A percentile compares a stretch with the other conserved stretches of the same genome.
phyloP scores from a whole-genome alignment of 768 basidiomycete genomes.

The Pseudohyphozyma bogoriensis region DNA sequence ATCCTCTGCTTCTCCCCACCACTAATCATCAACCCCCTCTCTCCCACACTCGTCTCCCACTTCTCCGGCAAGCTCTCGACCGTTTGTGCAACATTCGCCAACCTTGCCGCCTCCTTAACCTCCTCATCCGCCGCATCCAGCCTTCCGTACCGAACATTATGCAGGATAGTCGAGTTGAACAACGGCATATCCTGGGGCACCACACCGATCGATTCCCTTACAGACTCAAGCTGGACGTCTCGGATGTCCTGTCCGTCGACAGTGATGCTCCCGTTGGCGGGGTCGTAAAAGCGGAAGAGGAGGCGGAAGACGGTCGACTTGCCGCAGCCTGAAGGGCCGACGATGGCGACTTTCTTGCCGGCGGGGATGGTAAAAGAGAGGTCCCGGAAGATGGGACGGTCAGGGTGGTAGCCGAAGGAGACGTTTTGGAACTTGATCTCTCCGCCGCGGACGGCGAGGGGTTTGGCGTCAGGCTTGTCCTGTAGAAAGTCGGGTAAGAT shows the following conservation, averaged over 20 bases:
- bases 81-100: slow-evolving; percentile 78
- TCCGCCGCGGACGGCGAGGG: slow-evolving; percentile 58
- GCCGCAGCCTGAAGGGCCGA: slow-evolving; percentile 92
- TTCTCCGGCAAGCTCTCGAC: slow-evolving; percentile 71
- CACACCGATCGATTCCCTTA: slow-evolving; percentile 72
- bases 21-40: slow-evolving; percentile 93
- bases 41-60: slow-evolving; percentile 85
- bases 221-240: slow-evolving; percentile 56
- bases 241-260: slow-evolving; percentile 76
- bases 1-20: slow-evolving; percentile 97
- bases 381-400: slow-evolving; percentile 71
- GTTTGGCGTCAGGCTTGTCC: slow-evolving; percentile 60
- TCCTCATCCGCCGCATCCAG: slow-evolving; percentile 80
- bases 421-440: slow-evolving; percentile 89
- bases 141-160: slow-evolving; percentile 88
- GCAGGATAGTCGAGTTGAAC: slow-evolving; percentile 89
- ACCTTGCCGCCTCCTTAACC: slow-evolving; percentile 67
- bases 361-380: slow-evolving; percentile 86
- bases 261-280: slow-evolving; percentile 63
- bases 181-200: slow-evolving; percentile 97
- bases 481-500: slow-evolving; percentile 35
- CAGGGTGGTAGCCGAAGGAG: slow-evolving; percentile 80
- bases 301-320: slow-evolving; percentile 95
- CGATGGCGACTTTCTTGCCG: slow-evolving; percentile 92
- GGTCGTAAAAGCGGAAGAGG: slow-evolving; percentile 88